Evolutionary conservation across 768 basidiomycete species (phyloP).

Genomic region (Rhizopogon vulgaris): DNA sequence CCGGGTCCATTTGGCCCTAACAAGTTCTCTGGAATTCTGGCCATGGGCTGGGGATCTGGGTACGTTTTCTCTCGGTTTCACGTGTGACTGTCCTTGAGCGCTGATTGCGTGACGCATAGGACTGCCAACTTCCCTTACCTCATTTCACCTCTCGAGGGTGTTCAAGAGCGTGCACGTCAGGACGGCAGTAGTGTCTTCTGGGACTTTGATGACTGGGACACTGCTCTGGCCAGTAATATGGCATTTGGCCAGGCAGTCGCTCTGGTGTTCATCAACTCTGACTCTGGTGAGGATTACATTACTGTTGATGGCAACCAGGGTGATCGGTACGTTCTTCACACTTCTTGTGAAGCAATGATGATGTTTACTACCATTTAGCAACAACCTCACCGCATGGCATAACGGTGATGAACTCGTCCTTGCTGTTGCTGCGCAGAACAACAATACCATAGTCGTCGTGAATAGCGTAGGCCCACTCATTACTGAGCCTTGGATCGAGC

Average conservation of each 20-base stretch:
- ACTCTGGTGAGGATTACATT: constrained; percentile 78
- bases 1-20: constrained; percentile 61
- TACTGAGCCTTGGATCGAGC: constrained; percentile 62
- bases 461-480: constrained; percentile 54
- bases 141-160: constrained; percentile 69
- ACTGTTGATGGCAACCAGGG: constrained; percentile 76
- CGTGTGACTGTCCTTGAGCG: not conserved
- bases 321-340: constrained; percentile 42
- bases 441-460: constrained; percentile 25
- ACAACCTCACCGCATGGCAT: constrained; percentile 71
- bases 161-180: constrained; percentile 57
- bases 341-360: not conserved
- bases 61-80: constrained; percentile 5
- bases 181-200: constrained; percentile 57
- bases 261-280: constrained; percentile 69
- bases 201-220: constrained; percentile 61
- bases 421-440: constrained; percentile 59
- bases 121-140: constrained; percentile 74
- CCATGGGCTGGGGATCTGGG: constrained; percentile 87
- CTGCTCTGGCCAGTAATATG: constrained; percentile 38
- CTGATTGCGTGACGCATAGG: constrained; percentile 12
- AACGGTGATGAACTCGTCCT: constrained; percentile 65
- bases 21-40: constrained; percentile 62
- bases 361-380: constrained; percentile 22
- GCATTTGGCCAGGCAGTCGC: constrained; percentile 48